These are phyloP conservation scores for Rachicladosporium sp. DNA, from an alignment of 2,329 filamentous ascomycete genomes.

Conservation along the genomic window DNA sequence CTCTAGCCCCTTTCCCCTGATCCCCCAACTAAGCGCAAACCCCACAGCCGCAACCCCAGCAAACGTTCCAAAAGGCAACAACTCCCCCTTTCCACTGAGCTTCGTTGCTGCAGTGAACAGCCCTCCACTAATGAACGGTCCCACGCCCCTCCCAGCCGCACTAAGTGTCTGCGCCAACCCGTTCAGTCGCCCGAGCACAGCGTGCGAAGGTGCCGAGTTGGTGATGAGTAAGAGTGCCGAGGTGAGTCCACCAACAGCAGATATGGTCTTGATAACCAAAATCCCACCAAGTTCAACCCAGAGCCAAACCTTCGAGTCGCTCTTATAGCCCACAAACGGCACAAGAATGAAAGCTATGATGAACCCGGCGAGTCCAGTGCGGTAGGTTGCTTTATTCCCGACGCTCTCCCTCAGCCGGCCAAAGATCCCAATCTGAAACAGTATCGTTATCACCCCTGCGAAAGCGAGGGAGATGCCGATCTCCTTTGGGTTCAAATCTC, in stretches of 20 bases:
- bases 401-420: conserved; percentile 63
- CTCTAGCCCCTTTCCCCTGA: conserved; percentile 51
- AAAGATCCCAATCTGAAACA: conserved; percentile 82
- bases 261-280: conserved; percentile 78
- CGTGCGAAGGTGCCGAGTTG: conserved; percentile 78
- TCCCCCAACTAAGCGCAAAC: conserved; percentile 67
- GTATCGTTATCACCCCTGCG: conserved; percentile 70
- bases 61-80: conserved; percentile 76
- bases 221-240: conserved; percentile 85
- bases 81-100: conserved; percentile 68
- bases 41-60: conserved; percentile 70
- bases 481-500: conserved; percentile 60
- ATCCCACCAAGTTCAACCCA: conserved; percentile 71
- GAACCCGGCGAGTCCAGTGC: conserved; percentile 64
- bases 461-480: conserved; percentile 80
- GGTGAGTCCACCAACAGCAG: conserved; percentile 77
- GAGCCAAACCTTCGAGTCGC: conserved; percentile 49
- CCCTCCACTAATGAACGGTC: conserved; percentile 76
- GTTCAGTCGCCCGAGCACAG: conserved; percentile 79
- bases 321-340: conserved; percentile 76
- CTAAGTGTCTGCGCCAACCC: conserved; percentile 89
- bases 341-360: conserved; percentile 73
- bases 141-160: conserved; percentile 75
- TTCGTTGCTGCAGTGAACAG: conserved; percentile 69
- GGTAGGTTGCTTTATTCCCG: conserved; percentile 78